These are phyloP conservation scores for Whalleya microplaca DNA, from an alignment of 2,329 filamentous ascomycete genomes.

Conservation along the genomic window DNA sequence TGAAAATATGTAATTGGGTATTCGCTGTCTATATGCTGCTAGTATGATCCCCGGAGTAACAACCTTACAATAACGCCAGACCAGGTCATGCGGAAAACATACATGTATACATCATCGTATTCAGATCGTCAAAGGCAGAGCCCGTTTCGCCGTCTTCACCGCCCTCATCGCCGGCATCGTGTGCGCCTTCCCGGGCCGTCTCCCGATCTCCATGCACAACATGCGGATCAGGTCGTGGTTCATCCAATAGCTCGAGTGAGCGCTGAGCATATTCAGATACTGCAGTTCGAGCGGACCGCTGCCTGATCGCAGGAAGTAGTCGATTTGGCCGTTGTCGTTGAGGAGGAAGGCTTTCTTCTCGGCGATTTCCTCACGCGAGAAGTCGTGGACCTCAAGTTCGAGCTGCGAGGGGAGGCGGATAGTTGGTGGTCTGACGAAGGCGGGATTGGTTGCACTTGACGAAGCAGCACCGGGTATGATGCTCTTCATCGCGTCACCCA, in stretches of 20 bases:
- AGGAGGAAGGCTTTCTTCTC: constrained; percentile 86
- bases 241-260: constrained; percentile 93
- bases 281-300: constrained; percentile 91
- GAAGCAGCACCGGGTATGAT: constrained; percentile 58
- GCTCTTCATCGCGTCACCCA: constrained; percentile 65
- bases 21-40: constrained; percentile 25
- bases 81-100: constrained; percentile 9
- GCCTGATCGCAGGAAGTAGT: constrained; percentile 83
- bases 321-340: constrained; percentile 96
- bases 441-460: constrained; percentile 34
- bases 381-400: constrained; percentile 96
- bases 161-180: constrained; percentile 63
- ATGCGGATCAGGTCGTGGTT: constrained; percentile 87
- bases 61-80: constrained; percentile 10
- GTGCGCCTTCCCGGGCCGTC: constrained; percentile 67
- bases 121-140: constrained; percentile 24
- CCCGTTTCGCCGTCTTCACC: constrained; percentile 54
- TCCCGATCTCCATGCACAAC: constrained; percentile 84
- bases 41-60: constrained; percentile 3
- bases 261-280: constrained; percentile 95
- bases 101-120: neutral
- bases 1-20: constrained; percentile 20
- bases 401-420: constrained; percentile 65
- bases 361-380: constrained; percentile 87
- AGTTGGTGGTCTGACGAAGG: constrained; percentile 42